A percentile compares a stretch with the other conserved stretches of the same genome.
Conservation (phyloP, 1,139 yeast species). For the Debaryomyces subglobosus region DNA sequence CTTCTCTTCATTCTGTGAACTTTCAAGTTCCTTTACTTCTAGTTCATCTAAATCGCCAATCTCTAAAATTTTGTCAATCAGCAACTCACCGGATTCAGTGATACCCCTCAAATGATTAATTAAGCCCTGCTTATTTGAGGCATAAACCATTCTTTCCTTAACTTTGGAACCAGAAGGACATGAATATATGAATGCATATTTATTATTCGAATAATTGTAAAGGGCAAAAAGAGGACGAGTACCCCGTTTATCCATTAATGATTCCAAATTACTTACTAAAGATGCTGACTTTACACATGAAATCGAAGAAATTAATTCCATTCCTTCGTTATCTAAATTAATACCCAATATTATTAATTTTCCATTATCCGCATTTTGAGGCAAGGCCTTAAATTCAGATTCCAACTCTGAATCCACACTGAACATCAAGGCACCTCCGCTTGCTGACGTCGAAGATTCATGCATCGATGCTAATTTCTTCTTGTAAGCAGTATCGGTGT, state of each 20-base stretch:
- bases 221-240: constrained; percentile 59
- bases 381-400: constrained; percentile 24
- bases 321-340: constrained; percentile 30
- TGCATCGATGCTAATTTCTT: constrained; percentile 45
- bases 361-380: constrained; percentile 13
- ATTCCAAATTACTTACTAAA: constrained; percentile 26
- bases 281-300: constrained; percentile 21
- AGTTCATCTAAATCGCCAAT: constrained; percentile 72
- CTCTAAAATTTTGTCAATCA: constrained; percentile 52
- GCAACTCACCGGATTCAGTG: constrained; percentile 24
- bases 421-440: constrained; percentile 29
- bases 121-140: constrained; percentile 76
- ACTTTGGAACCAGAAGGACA: constrained; percentile 93
- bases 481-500: constrained; percentile 21
- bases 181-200: constrained; percentile 68
- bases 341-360: constrained; percentile 37
- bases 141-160: constrained; percentile 90
- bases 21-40: constrained; percentile 43
- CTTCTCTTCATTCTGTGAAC: constrained; percentile 16
- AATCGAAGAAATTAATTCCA: constrained; percentile 23
- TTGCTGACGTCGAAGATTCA: constrained; percentile 11
- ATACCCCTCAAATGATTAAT: constrained; percentile 49
- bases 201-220: constrained; percentile 38
- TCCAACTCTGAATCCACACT: constrained; percentile 29
- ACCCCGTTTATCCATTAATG: constrained; percentile 12